Base-by-base conservation (phyloP, 2,329 filamentous ascomycete species). In the Aspergillus costaricaensis region DNA sequence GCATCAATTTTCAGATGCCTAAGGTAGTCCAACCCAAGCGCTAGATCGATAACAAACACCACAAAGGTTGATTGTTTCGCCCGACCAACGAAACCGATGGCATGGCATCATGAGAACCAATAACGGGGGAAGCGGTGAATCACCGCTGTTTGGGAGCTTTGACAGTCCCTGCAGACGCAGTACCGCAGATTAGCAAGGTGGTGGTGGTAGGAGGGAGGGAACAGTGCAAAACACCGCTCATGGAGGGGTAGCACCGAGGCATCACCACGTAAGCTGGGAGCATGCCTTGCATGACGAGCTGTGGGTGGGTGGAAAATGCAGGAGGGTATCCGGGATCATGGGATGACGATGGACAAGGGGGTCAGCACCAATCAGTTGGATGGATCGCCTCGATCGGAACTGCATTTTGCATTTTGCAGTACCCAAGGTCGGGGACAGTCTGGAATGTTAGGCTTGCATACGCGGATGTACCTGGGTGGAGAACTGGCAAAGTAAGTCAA, bases 81-180 rank as follows among this genome's bases (percentile, higher is more conserved):
- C 30, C 30, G 30, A 36, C 44, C 44, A 48, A 25, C 44, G 7
- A 48, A 27, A 48, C 19, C 41, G 41, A 23, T 62, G 43, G 53
- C 59, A 64, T 64, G 59, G 63, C 62, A 60, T 25, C 55, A 38
- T 54, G 12, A 56, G 47, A 47, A 30, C 64, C 62, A 66, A 66
- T 65, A 41, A 56, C 57, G 39, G 57, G 55, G 19, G 48, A 38
- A 64, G 64, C 61, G 64, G 65, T 67, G 64, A 62, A 67, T 67
- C 65, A 67, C 63, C 63, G 63, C 65, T 47, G 52, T 44, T 67
- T 64, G 9, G 23, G 21, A 23, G 54, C 23, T 23, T 30, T 55
- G 53, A 36, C 27, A 47, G 41, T 41, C 36, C 39, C 27, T 51
- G 55, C 55, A 57, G 54, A 51, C 44, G 19, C 32, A 14, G 52